Conservation (phyloP, 2,329 filamentous ascomycete species). For the Nemania sp. region DNA sequence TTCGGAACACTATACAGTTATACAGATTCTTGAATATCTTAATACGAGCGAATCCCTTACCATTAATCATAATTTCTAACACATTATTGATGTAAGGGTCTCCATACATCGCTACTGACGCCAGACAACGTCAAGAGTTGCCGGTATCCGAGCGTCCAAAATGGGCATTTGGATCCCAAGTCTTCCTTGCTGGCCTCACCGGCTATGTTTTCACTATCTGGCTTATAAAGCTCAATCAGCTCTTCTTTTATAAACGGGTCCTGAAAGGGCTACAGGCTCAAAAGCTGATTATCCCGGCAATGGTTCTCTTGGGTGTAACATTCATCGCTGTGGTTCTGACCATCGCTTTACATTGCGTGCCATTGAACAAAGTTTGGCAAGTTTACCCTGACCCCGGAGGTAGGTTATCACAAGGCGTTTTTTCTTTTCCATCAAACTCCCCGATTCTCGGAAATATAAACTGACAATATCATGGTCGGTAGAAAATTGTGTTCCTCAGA, state of each 20-base stretch:
- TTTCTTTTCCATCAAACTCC: no score
- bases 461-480: no score
- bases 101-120: no score
- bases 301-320: constrained; percentile 29
- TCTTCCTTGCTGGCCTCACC: constrained; percentile 43
- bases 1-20: no score
- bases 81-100: no score
- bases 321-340: neutral
- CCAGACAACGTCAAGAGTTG: no score
- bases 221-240: constrained; percentile 48
- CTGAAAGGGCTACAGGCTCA: constrained; percentile 44
- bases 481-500: no score
- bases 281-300: constrained; percentile 43
- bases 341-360: neutral
- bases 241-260: constrained; percentile 46
- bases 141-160: no score
- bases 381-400: constrained; percentile 12
- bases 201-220: constrained; percentile 45
- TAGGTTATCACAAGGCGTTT: neutral
- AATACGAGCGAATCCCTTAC: no score
- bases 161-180: constrained; percentile 40
- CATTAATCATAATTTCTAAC: no score
- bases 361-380: neutral
- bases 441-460: no score
- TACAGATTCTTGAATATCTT: no score